Evolutionary conservation across 2,329 filamentous ascomycete genomes (phyloP).

Genomic region (Epichloe festucae): DNA sequence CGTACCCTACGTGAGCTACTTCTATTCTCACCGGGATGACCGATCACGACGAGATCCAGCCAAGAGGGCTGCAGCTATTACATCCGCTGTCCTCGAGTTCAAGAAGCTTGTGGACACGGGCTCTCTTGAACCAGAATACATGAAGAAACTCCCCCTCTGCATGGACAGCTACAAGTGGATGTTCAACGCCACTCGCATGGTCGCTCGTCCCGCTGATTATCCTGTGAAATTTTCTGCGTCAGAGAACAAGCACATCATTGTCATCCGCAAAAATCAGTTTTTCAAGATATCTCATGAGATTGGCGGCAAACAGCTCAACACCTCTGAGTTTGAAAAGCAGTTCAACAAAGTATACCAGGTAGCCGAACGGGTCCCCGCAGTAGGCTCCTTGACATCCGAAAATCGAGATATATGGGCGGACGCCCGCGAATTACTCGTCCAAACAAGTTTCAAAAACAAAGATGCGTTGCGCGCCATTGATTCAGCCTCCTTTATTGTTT

Average conservation of each 20-base stretch:
- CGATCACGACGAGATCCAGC: constrained; percentile 73
- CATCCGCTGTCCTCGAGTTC: constrained; percentile 78
- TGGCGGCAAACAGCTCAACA: constrained; percentile 73
- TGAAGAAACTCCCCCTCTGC: constrained; percentile 93
- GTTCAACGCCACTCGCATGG: constrained; percentile 89
- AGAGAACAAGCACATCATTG: constrained; percentile 78
- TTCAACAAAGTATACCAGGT: constrained; percentile 75
- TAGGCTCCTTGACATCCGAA: constrained; percentile 78
- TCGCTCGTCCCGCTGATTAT: constrained; percentile 69
- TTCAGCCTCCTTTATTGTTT: constrained; percentile 79
- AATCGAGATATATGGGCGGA: constrained; percentile 91
- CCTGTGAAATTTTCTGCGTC: constrained; percentile 65
- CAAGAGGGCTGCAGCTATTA: constrained; percentile 85
- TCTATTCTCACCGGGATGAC: constrained; percentile 97
- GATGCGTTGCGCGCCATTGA: constrained; percentile 70
- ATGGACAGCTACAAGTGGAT: constrained; percentile 99
- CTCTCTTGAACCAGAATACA: constrained; percentile 89
- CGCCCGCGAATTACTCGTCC: constrained; percentile 62
- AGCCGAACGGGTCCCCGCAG: constrained; percentile 55
- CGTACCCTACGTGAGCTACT: constrained; percentile 97
- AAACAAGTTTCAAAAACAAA: constrained; percentile 67
- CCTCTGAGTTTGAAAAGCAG: constrained; percentile 78
- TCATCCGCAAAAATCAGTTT: constrained; percentile 90
- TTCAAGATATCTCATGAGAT: constrained; percentile 82
- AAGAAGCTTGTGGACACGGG: constrained; percentile 79